Evolutionary conservation across 2,329 filamentous ascomycete genomes (phyloP).

Genomic region (Hymenoscyphus occultus): DNA sequence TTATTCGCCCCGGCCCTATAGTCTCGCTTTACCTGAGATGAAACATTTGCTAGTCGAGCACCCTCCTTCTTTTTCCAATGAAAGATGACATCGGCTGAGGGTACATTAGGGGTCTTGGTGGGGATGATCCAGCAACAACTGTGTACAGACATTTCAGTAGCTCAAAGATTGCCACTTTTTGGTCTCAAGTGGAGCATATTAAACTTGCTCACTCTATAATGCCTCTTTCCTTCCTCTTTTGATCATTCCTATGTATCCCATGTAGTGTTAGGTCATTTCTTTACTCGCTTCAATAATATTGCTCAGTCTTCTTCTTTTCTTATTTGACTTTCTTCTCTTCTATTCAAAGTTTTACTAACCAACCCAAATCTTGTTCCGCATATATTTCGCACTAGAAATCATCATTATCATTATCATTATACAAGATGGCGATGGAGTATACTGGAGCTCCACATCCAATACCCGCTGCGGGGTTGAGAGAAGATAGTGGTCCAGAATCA

Average conservation of each 20-base stretch:
- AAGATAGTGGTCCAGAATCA: constrained; percentile 11
- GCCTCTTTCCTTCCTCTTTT: not conserved
- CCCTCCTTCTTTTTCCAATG: constrained; percentile 9
- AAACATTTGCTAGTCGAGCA: not conserved
- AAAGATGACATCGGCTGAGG: not conserved
- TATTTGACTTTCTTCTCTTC: not conserved
- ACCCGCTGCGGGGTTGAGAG: not conserved
- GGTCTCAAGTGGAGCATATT: not conserved
- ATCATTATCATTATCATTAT: not conserved
- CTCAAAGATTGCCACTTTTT: not conserved
- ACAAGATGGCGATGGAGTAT: not conserved
- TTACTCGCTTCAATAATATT: not conserved
- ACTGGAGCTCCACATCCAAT: not conserved
- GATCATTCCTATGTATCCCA: not conserved
- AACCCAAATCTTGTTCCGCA: not conserved
- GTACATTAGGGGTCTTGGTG: not conserved
- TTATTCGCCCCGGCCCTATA: not conserved
- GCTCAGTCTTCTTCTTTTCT: not conserved
- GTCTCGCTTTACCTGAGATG: not conserved
- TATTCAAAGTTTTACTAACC: not conserved
- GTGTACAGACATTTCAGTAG: constrained; percentile 1
- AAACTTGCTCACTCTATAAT: not conserved
- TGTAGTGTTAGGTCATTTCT: not conserved
- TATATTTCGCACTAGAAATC: not conserved
- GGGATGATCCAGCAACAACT: not conserved